Percentiles rank a stretch among this genome's conserved stretches.
phyloP scores from a whole-genome alignment of 805 yeast genomes.

The Tetrapisispora fleetii region DNA sequence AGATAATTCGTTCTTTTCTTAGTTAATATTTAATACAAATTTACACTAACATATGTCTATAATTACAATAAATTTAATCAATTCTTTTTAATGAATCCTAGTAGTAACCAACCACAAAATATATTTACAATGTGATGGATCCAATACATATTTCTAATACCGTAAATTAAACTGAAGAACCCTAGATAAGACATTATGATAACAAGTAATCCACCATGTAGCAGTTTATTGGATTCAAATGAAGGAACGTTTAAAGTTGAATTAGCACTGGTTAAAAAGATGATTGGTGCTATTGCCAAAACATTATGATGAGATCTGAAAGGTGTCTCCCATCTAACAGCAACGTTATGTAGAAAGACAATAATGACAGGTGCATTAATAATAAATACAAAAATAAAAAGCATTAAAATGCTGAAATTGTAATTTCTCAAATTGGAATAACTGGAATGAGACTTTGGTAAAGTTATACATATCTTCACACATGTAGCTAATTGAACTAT shows the following conservation, averaged over 20 bases:
- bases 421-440: constrained; percentile 40
- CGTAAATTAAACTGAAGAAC: constrained; percentile 58
- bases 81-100: not conserved
- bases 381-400: constrained; percentile 73
- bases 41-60: constrained; percentile 5
- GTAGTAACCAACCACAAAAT: constrained; percentile 35
- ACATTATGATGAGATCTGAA: constrained; percentile 81
- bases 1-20: not conserved
- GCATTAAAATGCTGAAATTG: constrained; percentile 49
- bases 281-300: constrained; percentile 64
- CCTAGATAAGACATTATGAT: constrained; percentile 42
- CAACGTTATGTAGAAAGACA: constrained; percentile 73
- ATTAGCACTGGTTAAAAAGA: constrained; percentile 48
- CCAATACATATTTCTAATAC: constrained; percentile 77
- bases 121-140: constrained; percentile 67
- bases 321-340: constrained; percentile 72
- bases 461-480: constrained; percentile 25
- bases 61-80: not conserved
- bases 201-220: constrained; percentile 28
- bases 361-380: constrained; percentile 67
- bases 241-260: constrained; percentile 40
- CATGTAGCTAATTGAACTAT: constrained; percentile 49
- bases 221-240: constrained; percentile 9
- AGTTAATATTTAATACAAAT: not conserved
- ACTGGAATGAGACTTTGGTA: constrained; percentile 7